Base-by-base conservation (phyloP, 1,139 yeast genomes). In the Yueomyces sp. region DNA sequence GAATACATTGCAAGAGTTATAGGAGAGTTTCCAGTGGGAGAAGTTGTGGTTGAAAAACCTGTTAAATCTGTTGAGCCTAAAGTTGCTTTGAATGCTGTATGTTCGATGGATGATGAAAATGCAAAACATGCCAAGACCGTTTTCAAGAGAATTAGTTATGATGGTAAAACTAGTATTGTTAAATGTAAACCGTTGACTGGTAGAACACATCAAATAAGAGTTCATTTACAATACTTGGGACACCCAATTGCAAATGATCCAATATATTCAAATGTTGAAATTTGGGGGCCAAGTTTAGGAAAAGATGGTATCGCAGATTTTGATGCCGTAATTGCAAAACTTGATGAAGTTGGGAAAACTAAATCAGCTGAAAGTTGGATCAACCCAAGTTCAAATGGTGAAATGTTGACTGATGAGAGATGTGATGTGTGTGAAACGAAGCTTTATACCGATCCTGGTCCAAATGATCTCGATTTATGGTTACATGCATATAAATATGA, bases 191-290 rank as follows among this genome's bases (percentile, higher is more conserved):
- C 98, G 1, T 63, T 73, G 25, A 89, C 91, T 0, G 95, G 94
- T 0, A 69, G 82, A 51, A 81, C 83, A 51, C 94, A 91, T 60
- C 98, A 91, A 58, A 86, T 91, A 41, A 67, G 98, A 43, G 95
- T 91, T 0, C 98, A 91, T 64, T 64, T 91, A 44, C 96, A 89
- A 60, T 82, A 72, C 52, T 56, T 91, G 29, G 96, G 96, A 0
- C 76, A 75, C 53, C 96, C 98, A 1, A 91, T 91, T 42, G 95
- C 95, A 30, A 91, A 91, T 59, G 98, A 91, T 60, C 97, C 97
- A 0, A 72, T 91, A 1, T 91, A 91, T 51, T 77, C 85, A 1
- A 83, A 81, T 52, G 72, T 71, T 25, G 62, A 65, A 35, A 78
- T 85, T 0, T 89, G 96, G 96, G 96, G 96, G 0, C 65, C 69